Conservation (phyloP, 148 eudicot genomes). For the Fagopyrum esculentum region DNA sequence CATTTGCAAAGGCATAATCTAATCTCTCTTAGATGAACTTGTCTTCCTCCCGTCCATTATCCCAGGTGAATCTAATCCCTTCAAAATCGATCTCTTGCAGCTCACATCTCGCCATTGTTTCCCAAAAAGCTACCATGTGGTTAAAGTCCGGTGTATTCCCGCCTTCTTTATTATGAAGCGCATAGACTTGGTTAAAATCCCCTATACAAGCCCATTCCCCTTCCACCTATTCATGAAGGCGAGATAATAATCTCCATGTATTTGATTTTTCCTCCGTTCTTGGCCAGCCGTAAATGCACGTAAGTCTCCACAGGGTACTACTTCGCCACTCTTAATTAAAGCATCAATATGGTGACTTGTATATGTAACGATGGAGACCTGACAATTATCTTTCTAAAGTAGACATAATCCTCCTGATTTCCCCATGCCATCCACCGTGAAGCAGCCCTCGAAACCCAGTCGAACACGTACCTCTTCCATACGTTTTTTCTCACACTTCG, state of each 20-base stretch:
- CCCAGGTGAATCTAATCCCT: no score
- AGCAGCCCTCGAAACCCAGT: background rate
- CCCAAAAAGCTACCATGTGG: background rate
- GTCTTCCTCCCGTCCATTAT: no score
- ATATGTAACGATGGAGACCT: background rate
- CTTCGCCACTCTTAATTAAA: background rate
- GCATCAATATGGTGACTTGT: background rate
- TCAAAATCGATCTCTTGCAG: background rate
- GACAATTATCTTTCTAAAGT: background rate
- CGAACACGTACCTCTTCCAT: background rate
- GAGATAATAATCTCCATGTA: no score
- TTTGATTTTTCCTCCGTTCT: no score
- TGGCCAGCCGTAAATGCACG: background rate
- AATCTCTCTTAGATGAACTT: no score
- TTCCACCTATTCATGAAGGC: no score
- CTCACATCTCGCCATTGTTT: background rate
- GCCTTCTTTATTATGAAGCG: no score
- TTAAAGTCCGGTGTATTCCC: no score
- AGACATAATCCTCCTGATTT: background rate
- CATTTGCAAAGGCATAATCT: no score
- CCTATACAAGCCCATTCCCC: no score
- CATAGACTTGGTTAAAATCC: no score
- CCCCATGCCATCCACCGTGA: background rate
- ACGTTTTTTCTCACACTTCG: background rate
- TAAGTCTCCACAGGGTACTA: background rate